These are phyloP conservation scores for Phytopythium chamaehyphon DNA, from an alignment of 352 stramenopile genomes.

Conservation along the genomic window DNA sequence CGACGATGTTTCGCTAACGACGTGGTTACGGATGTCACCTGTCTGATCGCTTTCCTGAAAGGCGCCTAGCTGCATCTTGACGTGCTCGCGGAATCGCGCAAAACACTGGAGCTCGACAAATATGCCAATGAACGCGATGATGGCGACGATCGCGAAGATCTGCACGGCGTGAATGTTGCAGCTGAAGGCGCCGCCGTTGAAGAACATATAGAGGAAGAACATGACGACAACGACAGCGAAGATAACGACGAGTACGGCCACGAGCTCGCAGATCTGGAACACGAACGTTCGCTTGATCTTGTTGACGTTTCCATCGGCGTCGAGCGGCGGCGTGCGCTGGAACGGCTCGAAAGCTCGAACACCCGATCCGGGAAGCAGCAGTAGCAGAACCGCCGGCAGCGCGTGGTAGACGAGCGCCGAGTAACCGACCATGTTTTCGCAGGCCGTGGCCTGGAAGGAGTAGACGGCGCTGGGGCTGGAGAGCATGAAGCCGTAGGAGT, in stretches of 20 bases:
- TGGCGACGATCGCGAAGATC: slow-evolving; percentile 41
- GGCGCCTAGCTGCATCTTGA: slow-evolving; percentile 81
- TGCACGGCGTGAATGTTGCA: slow-evolving; percentile 48
- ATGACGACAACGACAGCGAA: slow-evolving; percentile 54
- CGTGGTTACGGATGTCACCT: slow-evolving; percentile 60
- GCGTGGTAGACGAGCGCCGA: slow-evolving; percentile 68
- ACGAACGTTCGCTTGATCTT: slow-evolving; percentile 75
- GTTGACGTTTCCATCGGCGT: slow-evolving; percentile 39
- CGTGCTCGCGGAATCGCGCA: slow-evolving; percentile 72
- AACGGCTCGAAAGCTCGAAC: slow-evolving; percentile 72
- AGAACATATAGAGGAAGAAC: slow-evolving; percentile 82
- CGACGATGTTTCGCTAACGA: slow-evolving; percentile 27
- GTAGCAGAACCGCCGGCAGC: slow-evolving; percentile 48
- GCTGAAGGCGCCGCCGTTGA: slow-evolving; percentile 64
- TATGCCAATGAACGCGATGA: slow-evolving; percentile 57
- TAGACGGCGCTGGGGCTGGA: slow-evolving; percentile 43
- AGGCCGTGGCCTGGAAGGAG: slow-evolving; percentile 60
- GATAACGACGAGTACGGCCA: slow-evolving; percentile 48
- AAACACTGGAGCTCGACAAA: slow-evolving; percentile 69
- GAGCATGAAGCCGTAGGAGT: slow-evolving; percentile 49
- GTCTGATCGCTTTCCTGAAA: slow-evolving; percentile 82
- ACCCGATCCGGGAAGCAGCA: slow-evolving; percentile 51
- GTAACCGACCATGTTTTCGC: slow-evolving; percentile 79
- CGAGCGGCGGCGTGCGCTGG: slow-evolving; percentile 36
- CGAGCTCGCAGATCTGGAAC: slow-evolving; percentile 68